These are phyloP conservation scores for Salinomyces thailandicus DNA, from an alignment of 2,329 filamentous ascomycete species.

Conservation along the genomic window DNA sequence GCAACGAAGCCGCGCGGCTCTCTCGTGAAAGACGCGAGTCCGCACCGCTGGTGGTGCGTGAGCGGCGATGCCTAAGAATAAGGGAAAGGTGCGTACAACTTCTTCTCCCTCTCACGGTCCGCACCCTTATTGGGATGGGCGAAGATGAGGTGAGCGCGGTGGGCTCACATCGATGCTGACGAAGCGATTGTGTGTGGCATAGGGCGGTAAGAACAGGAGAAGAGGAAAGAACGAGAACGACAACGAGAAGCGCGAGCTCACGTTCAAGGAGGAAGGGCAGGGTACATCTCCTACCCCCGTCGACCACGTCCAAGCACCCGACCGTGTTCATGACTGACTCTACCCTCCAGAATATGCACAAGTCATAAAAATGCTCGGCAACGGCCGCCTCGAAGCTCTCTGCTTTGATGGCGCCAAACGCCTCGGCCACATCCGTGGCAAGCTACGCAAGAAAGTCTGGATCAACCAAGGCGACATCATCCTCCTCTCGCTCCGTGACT, in stretches of 20 bases:
- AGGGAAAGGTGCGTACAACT: constrained; percentile 85
- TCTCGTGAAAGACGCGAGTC: constrained; percentile 5
- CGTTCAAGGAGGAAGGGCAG: constrained; percentile 98
- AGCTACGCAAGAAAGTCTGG: constrained; percentile 99
- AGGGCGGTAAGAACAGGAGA: constrained; percentile 95
- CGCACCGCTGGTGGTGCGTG: constrained; percentile 6
- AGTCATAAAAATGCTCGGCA: constrained; percentile 91
- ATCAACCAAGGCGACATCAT: constrained; percentile 98
- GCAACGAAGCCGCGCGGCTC: constrained; percentile 19
- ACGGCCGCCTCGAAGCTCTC: constrained; percentile 82
- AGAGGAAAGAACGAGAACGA: constrained; percentile 81
- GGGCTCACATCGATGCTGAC: too few species aligned
- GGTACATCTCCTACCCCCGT: constrained; percentile 34
- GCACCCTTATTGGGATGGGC: too few species aligned
- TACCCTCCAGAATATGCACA: constrained; percentile 59
- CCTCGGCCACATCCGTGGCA: constrained; percentile 79
- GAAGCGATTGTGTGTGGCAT: constrained; percentile 2
- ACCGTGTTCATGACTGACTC: too few species aligned
- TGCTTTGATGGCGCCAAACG: constrained; percentile 93
- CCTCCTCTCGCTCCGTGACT: constrained; percentile 76
- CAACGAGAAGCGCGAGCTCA: constrained; percentile 96
- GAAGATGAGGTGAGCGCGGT: too few species aligned
- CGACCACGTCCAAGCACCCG: constrained; percentile 10
- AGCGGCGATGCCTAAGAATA: constrained; percentile 85
- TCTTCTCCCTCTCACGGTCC: too few species aligned